These are phyloP conservation scores for Puccinia sorghi DNA, from an alignment of 1,284 basidiomycete species.

Conservation along the genomic window DNA sequence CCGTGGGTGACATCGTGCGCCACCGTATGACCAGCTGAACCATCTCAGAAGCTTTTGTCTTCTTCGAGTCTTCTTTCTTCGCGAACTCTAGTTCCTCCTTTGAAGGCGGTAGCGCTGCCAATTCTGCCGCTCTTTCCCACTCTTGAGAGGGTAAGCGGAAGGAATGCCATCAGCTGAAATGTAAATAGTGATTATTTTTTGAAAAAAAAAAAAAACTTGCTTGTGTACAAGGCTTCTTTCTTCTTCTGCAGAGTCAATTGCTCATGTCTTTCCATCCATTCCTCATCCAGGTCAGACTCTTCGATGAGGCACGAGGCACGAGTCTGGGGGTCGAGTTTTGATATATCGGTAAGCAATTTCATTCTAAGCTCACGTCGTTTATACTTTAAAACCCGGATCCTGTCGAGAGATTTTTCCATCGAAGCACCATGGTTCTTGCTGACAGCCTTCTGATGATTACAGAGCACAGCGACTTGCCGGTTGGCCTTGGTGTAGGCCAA, in stretches of 20 bases:
- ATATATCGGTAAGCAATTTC: conserved; percentile 69
- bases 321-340: conserved; percentile 68
- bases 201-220: conserved; percentile 4
- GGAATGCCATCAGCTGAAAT: no score
- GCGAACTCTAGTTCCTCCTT: no score
- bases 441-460: conserved; percentile 93
- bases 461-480: conserved; percentile 88
- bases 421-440: conserved; percentile 86
- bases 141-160: no score
- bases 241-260: conserved; percentile 63
- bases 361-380: conserved; percentile 89
- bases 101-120: no score
- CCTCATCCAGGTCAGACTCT: conserved; percentile 90
- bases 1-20: neutral
- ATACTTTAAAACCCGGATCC: conserved; percentile 75
- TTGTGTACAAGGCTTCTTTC: conserved; percentile 79
- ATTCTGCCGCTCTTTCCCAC: no score
- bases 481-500: conserved; percentile 95
- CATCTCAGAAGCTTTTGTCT: neutral
- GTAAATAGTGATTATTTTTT: no score
- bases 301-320: conserved; percentile 70
- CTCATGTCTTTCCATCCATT: conserved; percentile 82
- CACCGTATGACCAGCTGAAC: no score
- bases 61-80: neutral
- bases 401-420: conserved; percentile 87